Conservation (phyloP, 345 rosid genomes). For the Euphorbia pulcherrima region DNA sequence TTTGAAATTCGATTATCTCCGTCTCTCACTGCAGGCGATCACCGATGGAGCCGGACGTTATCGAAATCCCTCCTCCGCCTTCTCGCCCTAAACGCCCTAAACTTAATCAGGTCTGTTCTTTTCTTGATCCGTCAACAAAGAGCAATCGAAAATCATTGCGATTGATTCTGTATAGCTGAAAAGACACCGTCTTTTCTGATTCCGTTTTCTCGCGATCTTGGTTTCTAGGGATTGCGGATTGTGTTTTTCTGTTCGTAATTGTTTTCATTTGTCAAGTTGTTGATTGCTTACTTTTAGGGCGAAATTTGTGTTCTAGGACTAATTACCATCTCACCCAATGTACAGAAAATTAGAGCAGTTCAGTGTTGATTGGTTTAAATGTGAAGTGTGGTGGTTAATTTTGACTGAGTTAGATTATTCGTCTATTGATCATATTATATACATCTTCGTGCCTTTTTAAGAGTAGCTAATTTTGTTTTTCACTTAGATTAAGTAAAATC, state of each 20-base stretch:
- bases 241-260: neutral
- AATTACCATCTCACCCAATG: neutral
- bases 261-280: neutral
- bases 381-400: neutral
- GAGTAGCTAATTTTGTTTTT: neutral
- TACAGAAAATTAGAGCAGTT: neutral
- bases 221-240: neutral
- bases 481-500: neutral
- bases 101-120: slow-evolving; percentile 43
- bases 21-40: slow-evolving; percentile 22
- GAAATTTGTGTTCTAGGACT: neutral
- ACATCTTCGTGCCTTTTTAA: neutral
- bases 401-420: neutral
- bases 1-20: neutral
- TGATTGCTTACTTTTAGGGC: neutral
- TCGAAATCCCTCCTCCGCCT: slow-evolving; percentile 53
- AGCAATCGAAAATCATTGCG: neutral
- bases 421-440: neutral
- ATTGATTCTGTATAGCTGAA: neutral
- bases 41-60: slow-evolving; percentile 59
- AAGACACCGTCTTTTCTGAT: neutral
- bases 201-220: neutral
- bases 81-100: slow-evolving; percentile 26
- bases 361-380: neutral
- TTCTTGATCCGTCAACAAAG: no score